These are phyloP conservation scores for Vitis amurensis DNA, from an alignment of 164 flowering plant genomes.

Conservation along the genomic window DNA sequence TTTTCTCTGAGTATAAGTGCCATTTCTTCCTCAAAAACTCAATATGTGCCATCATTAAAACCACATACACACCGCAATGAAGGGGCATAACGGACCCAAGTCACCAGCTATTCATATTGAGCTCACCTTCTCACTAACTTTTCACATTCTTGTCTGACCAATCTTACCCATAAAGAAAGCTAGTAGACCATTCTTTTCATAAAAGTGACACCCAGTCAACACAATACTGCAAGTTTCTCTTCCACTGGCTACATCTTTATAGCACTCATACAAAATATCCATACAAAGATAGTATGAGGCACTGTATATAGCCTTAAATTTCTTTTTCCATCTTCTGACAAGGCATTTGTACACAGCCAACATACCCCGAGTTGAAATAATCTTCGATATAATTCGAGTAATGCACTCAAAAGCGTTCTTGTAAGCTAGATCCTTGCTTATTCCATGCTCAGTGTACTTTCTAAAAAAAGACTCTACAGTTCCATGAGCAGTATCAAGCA, in stretches of 20 bases:
- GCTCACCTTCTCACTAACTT: conserved; percentile 84
- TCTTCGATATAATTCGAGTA: conserved; percentile 77
- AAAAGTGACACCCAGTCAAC: conserved; percentile 89
- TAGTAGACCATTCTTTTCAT: conserved; percentile 89
- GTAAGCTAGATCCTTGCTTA: conserved; percentile 85
- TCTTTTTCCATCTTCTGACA: conserved; percentile 76
- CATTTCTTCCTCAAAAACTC: conserved; percentile 92
- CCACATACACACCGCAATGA: conserved; percentile 96
- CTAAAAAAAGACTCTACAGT: conserved; percentile 85
- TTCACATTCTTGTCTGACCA: conserved; percentile 95
- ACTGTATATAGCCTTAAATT: conserved; percentile 83
- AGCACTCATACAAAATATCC: conserved; percentile 55
- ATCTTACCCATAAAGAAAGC: conserved; percentile 98
- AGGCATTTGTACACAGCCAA: conserved; percentile 69
- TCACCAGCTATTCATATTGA: conserved; percentile 73
- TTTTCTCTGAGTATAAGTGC: conserved; percentile 62
- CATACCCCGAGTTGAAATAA: conserved; percentile 93
- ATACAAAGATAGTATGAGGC: conserved; percentile 72
- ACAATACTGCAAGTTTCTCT: conserved; percentile 92
- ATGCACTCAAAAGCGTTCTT: conserved; percentile 88
- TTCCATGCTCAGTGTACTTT: conserved; percentile 86
- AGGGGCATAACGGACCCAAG: conserved; percentile 78
- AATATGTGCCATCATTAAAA: conserved; percentile 97
- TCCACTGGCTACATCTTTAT: conserved; percentile 92
- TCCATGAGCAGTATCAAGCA: conserved; percentile 96